A percentile compares a stretch with the other conserved stretches of the same genome.
phyloP scores from a whole-genome alignment of 2,329 filamentous ascomycete genomes.

The Bertia moriformis region DNA sequence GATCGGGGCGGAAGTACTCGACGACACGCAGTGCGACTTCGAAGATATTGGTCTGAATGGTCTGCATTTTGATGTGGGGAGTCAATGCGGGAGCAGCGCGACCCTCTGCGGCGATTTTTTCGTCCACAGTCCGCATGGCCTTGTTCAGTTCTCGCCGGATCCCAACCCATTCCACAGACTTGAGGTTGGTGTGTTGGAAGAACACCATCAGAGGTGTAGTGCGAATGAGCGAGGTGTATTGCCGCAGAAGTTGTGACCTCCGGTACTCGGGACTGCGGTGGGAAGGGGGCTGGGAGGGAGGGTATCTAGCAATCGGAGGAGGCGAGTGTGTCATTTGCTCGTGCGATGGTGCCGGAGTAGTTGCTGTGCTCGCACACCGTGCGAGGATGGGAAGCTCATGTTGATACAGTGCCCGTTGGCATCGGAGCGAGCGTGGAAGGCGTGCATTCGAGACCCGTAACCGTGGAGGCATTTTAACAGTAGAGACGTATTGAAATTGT shows the following conservation, averaged over 20 bases:
- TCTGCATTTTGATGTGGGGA: slow-evolving; percentile 60
- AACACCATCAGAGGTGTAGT: slow-evolving; percentile 74
- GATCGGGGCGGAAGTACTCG: slow-evolving; percentile 59
- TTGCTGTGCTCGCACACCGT: background rate
- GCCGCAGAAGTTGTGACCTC: slow-evolving; percentile 30
- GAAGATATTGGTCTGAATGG: slow-evolving; percentile 81
- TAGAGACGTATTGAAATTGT: too few species aligned
- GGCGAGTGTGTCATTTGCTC: background rate
- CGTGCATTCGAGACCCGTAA: background rate
- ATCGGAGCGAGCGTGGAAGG: background rate
- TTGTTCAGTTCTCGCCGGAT: slow-evolving; percentile 54
- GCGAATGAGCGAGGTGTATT: slow-evolving; percentile 77
- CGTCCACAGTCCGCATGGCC: slow-evolving; percentile 42
- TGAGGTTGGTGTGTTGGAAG: slow-evolving; percentile 60
- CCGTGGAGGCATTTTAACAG: background rate
- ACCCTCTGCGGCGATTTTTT: slow-evolving; percentile 19
- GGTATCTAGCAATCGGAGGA: background rate
- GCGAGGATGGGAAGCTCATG: background rate
- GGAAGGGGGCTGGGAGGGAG: background rate
- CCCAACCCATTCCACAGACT: slow-evolving; percentile 59
- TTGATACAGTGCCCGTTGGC: background rate
- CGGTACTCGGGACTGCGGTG: slow-evolving; percentile 1
- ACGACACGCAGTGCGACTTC: slow-evolving; percentile 70
- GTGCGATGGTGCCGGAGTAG: background rate
- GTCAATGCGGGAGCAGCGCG: slow-evolving; percentile 28